Conservation (phyloP, 1,284 basidiomycete species). For the Kwoniella shivajii region DNA sequence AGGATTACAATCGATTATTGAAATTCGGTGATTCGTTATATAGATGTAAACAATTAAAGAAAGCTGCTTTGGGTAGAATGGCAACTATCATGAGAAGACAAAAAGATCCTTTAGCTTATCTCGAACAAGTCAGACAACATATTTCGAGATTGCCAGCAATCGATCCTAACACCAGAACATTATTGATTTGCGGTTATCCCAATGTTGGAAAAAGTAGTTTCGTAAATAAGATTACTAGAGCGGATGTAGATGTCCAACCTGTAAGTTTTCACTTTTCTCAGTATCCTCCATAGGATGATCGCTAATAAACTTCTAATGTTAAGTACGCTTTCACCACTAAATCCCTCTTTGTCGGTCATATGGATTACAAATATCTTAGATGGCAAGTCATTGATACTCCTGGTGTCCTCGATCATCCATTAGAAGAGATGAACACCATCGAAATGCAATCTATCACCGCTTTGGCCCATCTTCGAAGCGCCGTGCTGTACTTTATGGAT, state of each 20-base stretch:
- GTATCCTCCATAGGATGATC: background rate
- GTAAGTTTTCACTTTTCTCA: slow-evolving; percentile 22
- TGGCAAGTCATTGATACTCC: slow-evolving; percentile 98
- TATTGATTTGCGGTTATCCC: slow-evolving; percentile 94
- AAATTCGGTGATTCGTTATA: slow-evolving; percentile 96
- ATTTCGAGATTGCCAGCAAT: slow-evolving; percentile 94
- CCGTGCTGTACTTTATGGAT: slow-evolving; percentile 96
- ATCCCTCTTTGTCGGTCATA: slow-evolving; percentile 91
- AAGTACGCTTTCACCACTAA: slow-evolving; percentile 94
- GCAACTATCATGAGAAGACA: slow-evolving; percentile 95
- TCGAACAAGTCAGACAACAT: slow-evolving; percentile 96
- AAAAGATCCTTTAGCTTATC: slow-evolving; percentile 93
- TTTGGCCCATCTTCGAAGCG: slow-evolving; percentile 86
- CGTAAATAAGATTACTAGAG: slow-evolving; percentile 96
- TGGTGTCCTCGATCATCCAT: slow-evolving; percentile 80
- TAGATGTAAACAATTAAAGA: slow-evolving; percentile 94
- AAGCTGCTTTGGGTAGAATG: slow-evolving; percentile 93
- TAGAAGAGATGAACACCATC: slow-evolving; percentile 99
- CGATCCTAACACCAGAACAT: slow-evolving; percentile 86
- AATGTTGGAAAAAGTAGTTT: slow-evolving; percentile 98
- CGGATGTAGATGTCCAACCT: slow-evolving; percentile 95
- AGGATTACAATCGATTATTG: slow-evolving; percentile 90
- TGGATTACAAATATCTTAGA: slow-evolving; percentile 95
- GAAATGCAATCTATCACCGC: slow-evolving; percentile 99
- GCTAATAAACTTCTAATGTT: background rate